Conservation (phyloP, 1,284 basidiomycete genomes). For the Tylopilus sp. region DNA sequence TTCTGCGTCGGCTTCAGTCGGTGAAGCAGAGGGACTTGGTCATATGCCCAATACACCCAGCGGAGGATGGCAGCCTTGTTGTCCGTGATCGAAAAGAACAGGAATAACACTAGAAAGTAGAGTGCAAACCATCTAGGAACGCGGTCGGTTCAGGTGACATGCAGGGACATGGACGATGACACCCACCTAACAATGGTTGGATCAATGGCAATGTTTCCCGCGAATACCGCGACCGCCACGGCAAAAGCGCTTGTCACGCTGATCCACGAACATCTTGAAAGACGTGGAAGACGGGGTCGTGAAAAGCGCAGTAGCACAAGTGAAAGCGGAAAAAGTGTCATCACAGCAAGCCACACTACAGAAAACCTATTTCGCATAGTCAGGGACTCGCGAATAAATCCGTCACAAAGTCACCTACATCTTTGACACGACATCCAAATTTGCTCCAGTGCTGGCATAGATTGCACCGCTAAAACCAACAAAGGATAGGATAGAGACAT, state of each 20-base stretch:
- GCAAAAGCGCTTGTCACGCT: constrained; percentile 55
- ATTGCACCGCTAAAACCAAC: constrained; percentile 61
- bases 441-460: constrained; percentile 69
- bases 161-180: constrained; percentile 1
- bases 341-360: constrained; percentile 72
- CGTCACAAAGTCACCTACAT: constrained; percentile 51
- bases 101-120: constrained; percentile 63
- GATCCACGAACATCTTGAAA: constrained; percentile 50
- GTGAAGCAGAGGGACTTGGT: constrained; percentile 64
- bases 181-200: constrained; percentile 65
- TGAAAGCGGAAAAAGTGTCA: constrained; percentile 72
- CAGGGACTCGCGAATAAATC: not conserved
- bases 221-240: constrained; percentile 60
- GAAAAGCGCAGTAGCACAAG: constrained; percentile 72
- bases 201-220: constrained; percentile 70
- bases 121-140: constrained; percentile 68
- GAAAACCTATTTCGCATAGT: constrained; percentile 56
- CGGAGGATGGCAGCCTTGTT: constrained; percentile 65
- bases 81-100: constrained; percentile 60
- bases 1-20: constrained; percentile 46
- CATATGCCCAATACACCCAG: constrained; percentile 70
- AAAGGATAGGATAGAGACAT: constrained; percentile 65
- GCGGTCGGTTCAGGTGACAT: constrained; percentile 6
- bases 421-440: constrained; percentile 64
- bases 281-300: constrained; percentile 65